Evolutionary conservation across 2,329 filamentous ascomycete species (phyloP), one percentile per base, ranked within the genome.

Genomic region (Neonectria faginata): DNA sequence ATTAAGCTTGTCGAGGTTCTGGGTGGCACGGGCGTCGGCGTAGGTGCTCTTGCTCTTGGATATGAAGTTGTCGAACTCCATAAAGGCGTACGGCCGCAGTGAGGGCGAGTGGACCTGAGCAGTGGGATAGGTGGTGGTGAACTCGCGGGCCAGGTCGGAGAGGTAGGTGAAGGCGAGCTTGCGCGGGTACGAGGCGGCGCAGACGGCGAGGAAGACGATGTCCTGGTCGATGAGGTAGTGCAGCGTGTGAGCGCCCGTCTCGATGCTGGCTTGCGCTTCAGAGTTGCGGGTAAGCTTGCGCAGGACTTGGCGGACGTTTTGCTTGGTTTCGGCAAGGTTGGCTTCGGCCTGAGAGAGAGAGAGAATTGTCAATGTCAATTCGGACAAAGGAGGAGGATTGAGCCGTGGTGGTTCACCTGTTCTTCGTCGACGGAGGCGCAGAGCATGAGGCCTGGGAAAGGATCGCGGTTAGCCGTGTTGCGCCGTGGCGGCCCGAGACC

Each of bases 91-190:
- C 6, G 96, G 95, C 25, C 95, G 92, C 70, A 97, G 88, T 36
- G 85, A 83, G 0, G 92, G 88, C 45, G 87, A 89, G 75, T 91
- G 88, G 72, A 97, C 90, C 81, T 96, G 91, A 60, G 85, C 77
- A 18, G 87, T 78, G 52, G 90, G 87, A 85, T 99, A 97, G 62
- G 91, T 94, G 70, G 89, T 94, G 68, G 90, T 90, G 85, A 99
- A 99, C 84, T 99, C 96, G 79, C 89, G 88, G 64, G 92, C 88
- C 59, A 99, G 88, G 83, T 99, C 96, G 73, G 93, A 89, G 66
- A 99, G 93, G 86, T 98, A 99, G 66, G 95, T 97, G 81, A 99
- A 97, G 76, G 97, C 95, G 53, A 99, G 92, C 82, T 99, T 98
- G 81, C 96, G 95, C 63, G 96, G 95, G 85, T 98, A 99, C 61